These are phyloP conservation scores for Ascoidea rubescens DNA, from an alignment of 805 yeast species.

Conservation along the genomic window DNA sequence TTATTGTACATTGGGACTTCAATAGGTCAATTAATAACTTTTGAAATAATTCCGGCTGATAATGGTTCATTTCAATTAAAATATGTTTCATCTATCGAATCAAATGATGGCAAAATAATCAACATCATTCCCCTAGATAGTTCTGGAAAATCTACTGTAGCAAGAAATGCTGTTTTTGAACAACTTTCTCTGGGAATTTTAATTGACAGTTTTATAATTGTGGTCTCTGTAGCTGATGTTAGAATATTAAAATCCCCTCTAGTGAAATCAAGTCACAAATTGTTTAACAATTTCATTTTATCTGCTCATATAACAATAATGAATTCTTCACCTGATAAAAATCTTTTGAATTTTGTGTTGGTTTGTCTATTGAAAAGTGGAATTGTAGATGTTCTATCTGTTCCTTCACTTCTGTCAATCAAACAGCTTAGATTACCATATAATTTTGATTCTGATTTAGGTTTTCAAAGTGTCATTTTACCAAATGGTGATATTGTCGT, in stretches of 20 bases:
- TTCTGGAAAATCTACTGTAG: slow-evolving; percentile 52
- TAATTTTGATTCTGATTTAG: slow-evolving; percentile 24
- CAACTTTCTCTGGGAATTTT: slow-evolving; percentile 46
- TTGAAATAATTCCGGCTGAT: slow-evolving; percentile 47
- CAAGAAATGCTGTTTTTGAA: slow-evolving; percentile 41
- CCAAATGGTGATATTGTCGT: slow-evolving; percentile 49
- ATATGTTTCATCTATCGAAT: slow-evolving; percentile 31
- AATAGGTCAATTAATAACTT: slow-evolving; percentile 54
- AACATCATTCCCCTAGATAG: slow-evolving; percentile 45
- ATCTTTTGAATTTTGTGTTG: slow-evolving; percentile 30
- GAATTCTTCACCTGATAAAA: slow-evolving; percentile 8
- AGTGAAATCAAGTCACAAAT: slow-evolving; percentile 49
- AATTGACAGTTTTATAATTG: slow-evolving; percentile 48
- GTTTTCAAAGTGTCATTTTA: slow-evolving; percentile 30
- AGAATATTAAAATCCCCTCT: slow-evolving; percentile 48
- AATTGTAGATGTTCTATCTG: slow-evolving; percentile 23
- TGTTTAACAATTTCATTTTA: slow-evolving; percentile 32
- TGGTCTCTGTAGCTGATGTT: slow-evolving; percentile 43
- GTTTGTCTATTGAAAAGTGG: slow-evolving; percentile 33
- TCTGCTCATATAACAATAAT: slow-evolving; percentile 28
- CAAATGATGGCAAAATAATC: slow-evolving; percentile 38
- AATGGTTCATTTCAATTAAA: slow-evolving; percentile 46
- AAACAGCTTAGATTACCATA: slow-evolving; percentile 29
- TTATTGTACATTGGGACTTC: slow-evolving; percentile 65
- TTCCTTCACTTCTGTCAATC: background rate